phyloP scores from a whole-genome alignment of 2,329 filamentous ascomycete genomes.

The Penicillium polonicum region DNA sequence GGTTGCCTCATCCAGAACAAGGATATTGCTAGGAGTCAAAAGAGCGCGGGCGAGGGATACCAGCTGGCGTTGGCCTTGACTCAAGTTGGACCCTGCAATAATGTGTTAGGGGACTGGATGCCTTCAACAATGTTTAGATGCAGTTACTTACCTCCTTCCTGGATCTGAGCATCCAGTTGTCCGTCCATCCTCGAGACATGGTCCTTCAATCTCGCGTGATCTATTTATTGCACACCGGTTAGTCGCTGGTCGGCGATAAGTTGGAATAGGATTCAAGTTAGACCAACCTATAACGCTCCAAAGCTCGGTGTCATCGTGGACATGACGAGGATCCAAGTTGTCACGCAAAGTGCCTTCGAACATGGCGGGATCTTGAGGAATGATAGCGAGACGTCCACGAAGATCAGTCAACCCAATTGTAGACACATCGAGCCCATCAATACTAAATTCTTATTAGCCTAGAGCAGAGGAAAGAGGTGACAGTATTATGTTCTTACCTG shows the following conservation, averaged over 20 bases:
- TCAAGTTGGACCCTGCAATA: conserved; percentile 79
- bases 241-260: conserved; percentile 32
- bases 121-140: conserved; percentile 6
- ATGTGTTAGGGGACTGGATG: conserved; percentile 1
- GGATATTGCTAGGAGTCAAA: conserved; percentile 92
- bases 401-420: conserved; percentile 87
- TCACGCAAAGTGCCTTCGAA: conserved; percentile 93
- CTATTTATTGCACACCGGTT: conserved; percentile 48
- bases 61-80: conserved; percentile 90
- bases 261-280: conserved; percentile 15
- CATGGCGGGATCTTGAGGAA: conserved; percentile 93
- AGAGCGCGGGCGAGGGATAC: conserved; percentile 90
- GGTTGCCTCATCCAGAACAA: conserved; percentile 95
- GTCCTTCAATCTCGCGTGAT: conserved; percentile 90
- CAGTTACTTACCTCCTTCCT: conserved; percentile 78
- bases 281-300: conserved; percentile 89
- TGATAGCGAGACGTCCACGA: conserved; percentile 86
- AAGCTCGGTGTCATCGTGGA: conserved; percentile 93
- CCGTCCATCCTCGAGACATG: conserved; percentile 84
- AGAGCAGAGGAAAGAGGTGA: conserved; percentile 12
- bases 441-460: conserved; percentile 50
- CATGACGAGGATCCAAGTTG: conserved; percentile 91
- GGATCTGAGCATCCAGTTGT: conserved; percentile 81
- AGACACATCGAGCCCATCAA: conserved; percentile 86
- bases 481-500: conserved; percentile 35